These are phyloP conservation scores for Nematodospora valgi DNA, from an alignment of 805 yeast species.

Conservation along the genomic window DNA sequence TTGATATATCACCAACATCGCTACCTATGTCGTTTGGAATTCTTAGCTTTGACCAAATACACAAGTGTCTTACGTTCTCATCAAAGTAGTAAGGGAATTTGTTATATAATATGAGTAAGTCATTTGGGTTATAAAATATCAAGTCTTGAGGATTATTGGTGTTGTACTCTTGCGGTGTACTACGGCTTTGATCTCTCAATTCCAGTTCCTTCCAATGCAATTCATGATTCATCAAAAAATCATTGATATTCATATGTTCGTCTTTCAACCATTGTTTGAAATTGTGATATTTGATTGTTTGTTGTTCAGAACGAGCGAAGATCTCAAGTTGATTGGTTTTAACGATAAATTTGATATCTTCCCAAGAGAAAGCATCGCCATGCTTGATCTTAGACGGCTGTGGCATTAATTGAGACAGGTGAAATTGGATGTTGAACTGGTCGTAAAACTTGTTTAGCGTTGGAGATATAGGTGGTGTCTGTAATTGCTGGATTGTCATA, in stretches of 20 bases:
- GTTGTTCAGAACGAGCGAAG: constrained; percentile 46
- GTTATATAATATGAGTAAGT: constrained; percentile 48
- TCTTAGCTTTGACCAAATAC: constrained; percentile 64
- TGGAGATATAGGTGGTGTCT: constrained; percentile 12
- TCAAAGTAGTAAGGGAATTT: constrained; percentile 68
- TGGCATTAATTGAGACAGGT: constrained; percentile 36
- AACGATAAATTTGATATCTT: constrained; percentile 36
- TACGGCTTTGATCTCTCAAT: constrained; percentile 13
- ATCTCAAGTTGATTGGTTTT: constrained; percentile 39
- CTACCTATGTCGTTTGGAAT: constrained; percentile 51
- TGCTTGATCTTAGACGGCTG: constrained; percentile 25
- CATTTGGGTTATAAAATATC: constrained; percentile 40
- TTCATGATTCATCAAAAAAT: constrained; percentile 45
- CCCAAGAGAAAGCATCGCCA: constrained; percentile 46
- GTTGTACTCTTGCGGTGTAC: constrained; percentile 11
- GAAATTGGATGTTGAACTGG: constrained; percentile 14
- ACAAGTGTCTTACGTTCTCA: constrained; percentile 49
- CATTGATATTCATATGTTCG: constrained; percentile 39
- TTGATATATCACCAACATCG: constrained; percentile 49
- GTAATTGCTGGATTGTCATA: no score
- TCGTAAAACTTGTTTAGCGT: constrained; percentile 6
- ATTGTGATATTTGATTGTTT: constrained; percentile 40
- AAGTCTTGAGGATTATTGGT: constrained; percentile 24
- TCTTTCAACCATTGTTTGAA: constrained; percentile 42
- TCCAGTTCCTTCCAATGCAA: constrained; percentile 47